phyloP scores from a whole-genome alignment of 495 filamentous ascomycete species.

The Hypoxylon subgilvum region DNA sequence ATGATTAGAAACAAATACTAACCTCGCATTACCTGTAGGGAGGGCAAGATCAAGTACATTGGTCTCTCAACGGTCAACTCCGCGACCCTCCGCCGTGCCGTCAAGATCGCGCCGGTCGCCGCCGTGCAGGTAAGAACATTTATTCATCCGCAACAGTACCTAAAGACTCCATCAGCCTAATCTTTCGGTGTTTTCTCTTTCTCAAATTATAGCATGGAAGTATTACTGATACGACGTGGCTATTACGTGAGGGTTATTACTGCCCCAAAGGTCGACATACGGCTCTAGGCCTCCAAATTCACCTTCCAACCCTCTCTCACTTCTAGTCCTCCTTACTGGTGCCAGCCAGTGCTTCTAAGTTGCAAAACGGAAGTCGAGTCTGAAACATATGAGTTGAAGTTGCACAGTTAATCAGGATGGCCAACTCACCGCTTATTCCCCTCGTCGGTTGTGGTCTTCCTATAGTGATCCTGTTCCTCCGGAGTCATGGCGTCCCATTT shows the following conservation, averaged over 20 bases:
- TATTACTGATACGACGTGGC: too few species aligned
- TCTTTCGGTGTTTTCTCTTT: too few species aligned
- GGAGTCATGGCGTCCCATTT: conserved; percentile 45
- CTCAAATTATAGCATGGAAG: too few species aligned
- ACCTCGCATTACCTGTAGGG: conserved; percentile 25
- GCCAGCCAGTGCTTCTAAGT: too few species aligned
- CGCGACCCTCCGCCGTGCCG: conserved; percentile 49
- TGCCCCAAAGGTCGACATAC: too few species aligned
- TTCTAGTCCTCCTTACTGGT: too few species aligned
- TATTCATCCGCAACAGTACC: too few species aligned
- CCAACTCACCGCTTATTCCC: conserved; percentile 43
- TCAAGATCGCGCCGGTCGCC: conserved; percentile 52
- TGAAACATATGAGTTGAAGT: conserved; percentile 5
- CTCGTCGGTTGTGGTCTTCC: conserved; percentile 35
- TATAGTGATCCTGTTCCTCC: conserved; percentile 41
- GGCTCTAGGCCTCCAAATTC: too few species aligned
- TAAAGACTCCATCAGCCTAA: too few species aligned
- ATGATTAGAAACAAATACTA: too few species aligned
- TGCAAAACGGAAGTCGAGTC: conserved; percentile 40
- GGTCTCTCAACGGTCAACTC: conserved; percentile 54
- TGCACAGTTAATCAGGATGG: not conserved
- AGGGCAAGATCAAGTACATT: conserved; percentile 58
- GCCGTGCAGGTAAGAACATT: conserved; percentile 48
- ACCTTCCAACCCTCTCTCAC: too few species aligned
- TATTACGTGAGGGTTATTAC: too few species aligned